Percentiles rank a stretch among this genome's conserved stretches.
phyloP scores from a whole-genome alignment of 2,329 filamentous ascomycete genomes.

The Trichophyton rubrum region DNA sequence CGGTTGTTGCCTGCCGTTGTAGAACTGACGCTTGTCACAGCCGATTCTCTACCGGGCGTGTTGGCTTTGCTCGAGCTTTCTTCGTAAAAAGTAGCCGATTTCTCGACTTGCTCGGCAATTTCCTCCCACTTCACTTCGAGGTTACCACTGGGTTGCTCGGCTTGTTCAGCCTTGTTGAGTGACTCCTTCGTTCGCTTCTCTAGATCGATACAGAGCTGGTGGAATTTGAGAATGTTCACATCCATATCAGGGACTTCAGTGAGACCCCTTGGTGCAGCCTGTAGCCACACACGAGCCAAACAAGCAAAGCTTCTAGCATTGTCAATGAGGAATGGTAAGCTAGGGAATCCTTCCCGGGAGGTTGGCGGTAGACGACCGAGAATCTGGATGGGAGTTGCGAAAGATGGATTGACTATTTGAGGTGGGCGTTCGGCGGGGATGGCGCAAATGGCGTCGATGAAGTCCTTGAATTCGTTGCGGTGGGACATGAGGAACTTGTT shows the following conservation, averaged over 20 bases:
- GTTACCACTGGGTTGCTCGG: conserved; percentile 35
- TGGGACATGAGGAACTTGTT: conserved; percentile 70
- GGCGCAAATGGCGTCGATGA: conserved; percentile 74
- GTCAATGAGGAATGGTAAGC: conserved; percentile 84
- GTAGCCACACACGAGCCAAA: conserved; percentile 52
- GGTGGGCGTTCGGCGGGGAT: conserved; percentile 60
- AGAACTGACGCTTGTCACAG: conserved; percentile 18
- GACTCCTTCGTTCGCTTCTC: conserved; percentile 35
- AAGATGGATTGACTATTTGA: conserved; percentile 62
- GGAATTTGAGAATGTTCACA: conserved; percentile 29
- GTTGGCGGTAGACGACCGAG: conserved; percentile 66
- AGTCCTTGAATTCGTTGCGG: conserved; percentile 69
- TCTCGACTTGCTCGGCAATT: conserved; percentile 37
- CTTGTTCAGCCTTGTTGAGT: conserved; percentile 35
- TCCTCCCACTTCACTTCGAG: conserved; percentile 40
- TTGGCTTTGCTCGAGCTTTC: conserved; percentile 28
- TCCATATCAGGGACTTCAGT: conserved; percentile 29
- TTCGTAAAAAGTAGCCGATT: conserved; percentile 30
- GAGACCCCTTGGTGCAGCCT: conserved; percentile 30
- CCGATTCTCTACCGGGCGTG: conserved; percentile 26
- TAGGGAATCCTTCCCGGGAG: conserved; percentile 83
- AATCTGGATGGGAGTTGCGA: conserved; percentile 86
- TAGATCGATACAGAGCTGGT: conserved; percentile 32
- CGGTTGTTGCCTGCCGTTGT: conserved; percentile 24
- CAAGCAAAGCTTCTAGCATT: conserved; percentile 73